Evolutionary conservation across 1,284 basidiomycete species (phyloP).

Genomic region (Sutorius eximius): DNA sequence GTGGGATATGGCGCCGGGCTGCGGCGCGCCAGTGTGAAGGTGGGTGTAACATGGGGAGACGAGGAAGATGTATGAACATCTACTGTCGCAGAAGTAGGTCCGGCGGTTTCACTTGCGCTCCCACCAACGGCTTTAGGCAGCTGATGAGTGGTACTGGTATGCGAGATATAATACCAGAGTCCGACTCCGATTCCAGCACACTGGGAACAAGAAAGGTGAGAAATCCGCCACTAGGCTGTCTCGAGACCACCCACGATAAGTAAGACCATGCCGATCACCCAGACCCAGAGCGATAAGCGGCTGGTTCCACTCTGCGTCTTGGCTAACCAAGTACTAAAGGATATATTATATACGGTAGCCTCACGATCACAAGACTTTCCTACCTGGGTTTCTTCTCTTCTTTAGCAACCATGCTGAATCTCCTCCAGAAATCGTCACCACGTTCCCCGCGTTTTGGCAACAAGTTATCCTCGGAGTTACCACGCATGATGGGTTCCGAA

Average conservation of each 20-base stretch:
- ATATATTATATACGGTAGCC: neutral
- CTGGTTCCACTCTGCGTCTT: constrained; percentile 56
- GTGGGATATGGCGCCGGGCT: constrained; percentile 12
- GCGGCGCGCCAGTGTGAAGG: constrained; percentile 46
- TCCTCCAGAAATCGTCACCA: constrained; percentile 81
- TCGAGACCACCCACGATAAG: constrained; percentile 45
- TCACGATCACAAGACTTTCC: constrained; percentile 6
- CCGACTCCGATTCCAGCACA: constrained; percentile 53
- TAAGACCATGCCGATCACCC: constrained; percentile 61
- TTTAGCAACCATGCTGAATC: constrained; percentile 80
- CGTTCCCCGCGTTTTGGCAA: constrained; percentile 64
- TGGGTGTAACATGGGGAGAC: constrained; percentile 40
- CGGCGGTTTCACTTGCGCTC: constrained; percentile 49
- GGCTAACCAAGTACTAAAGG: constrained; percentile 59
- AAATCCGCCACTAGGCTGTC: neutral
- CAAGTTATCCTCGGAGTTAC: constrained; percentile 64
- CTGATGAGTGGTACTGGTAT: constrained; percentile 47
- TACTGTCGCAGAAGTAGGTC: constrained; percentile 14
- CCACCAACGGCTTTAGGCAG: constrained; percentile 67
- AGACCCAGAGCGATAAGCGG: constrained; percentile 64
- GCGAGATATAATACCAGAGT: constrained; percentile 59
- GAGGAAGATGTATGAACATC: constrained; percentile 14
- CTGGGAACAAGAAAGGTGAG: constrained; percentile 31
- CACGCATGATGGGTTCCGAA: constrained; percentile 60
- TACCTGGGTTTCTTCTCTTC: constrained; percentile 64